A percentile compares a stretch with the other conserved stretches of the same genome.
Evolutionary conservation across 1,284 basidiomycete species (phyloP).

Genomic region (Rhodotorula sp.): DNA sequence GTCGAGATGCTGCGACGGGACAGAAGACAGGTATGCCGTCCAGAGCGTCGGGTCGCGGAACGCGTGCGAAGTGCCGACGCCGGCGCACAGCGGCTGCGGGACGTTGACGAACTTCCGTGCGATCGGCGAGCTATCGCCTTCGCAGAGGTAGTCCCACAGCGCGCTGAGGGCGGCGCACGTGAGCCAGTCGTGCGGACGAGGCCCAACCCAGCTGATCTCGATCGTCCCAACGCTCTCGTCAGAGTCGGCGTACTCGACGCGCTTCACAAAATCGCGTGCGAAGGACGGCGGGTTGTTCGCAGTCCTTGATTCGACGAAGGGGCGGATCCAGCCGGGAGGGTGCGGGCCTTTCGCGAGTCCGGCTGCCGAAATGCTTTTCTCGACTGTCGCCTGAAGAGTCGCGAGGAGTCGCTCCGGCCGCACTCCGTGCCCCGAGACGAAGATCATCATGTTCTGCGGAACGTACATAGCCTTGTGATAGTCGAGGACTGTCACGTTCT

Average conservation of each 20-base stretch:
- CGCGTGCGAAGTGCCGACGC: conserved; percentile 77
- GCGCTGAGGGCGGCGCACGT: conserved; percentile 83
- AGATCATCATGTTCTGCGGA: conserved; percentile 86
- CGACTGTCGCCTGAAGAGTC: conserved; percentile 75
- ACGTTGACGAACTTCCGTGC: conserved; percentile 91
- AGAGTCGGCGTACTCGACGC: conserved; percentile 91
- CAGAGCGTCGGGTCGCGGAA: conserved; percentile 63
- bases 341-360: conserved; percentile 64
- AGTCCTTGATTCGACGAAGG: conserved; percentile 77
- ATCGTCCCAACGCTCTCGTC: conserved; percentile 90
- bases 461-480: conserved; percentile 92
- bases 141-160: conserved; percentile 87
- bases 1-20: background rate
- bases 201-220: conserved; percentile 72
- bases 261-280: conserved; percentile 55
- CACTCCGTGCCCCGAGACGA: conserved; percentile 58
- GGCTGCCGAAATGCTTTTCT: conserved; percentile 73
- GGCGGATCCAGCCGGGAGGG: conserved; percentile 82
- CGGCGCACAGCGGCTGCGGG: conserved; percentile 76
- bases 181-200: conserved; percentile 66
- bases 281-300: conserved; percentile 31
- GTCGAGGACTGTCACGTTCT: conserved; percentile 66
- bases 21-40: background rate
- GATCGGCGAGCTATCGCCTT: conserved; percentile 80
- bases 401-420: conserved; percentile 58